A percentile compares a stretch with the other conserved stretches of the same genome.
phyloP scores from a whole-genome alignment of 2,329 filamentous ascomycete species.

The Diaporthe capsici region DNA sequence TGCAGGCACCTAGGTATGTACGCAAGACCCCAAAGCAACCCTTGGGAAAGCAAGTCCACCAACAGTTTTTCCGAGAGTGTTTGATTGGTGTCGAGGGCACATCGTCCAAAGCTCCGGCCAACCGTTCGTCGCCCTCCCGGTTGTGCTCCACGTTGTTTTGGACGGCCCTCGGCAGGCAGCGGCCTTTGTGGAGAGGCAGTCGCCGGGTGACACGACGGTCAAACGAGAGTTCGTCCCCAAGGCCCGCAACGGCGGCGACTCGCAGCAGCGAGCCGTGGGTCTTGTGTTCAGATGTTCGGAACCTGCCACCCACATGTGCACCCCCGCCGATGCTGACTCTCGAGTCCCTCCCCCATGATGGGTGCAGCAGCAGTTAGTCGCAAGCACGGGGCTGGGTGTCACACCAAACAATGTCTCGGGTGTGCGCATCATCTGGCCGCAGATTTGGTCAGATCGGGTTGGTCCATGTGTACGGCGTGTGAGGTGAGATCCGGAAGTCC shows the following conservation, averaged over 20 bases:
- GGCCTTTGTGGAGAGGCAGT: not conserved
- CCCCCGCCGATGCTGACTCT: constrained; percentile 5
- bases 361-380: not conserved
- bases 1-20: not conserved
- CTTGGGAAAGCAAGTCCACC: not conserved
- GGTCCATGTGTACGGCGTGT: constrained; percentile 30
- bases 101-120: not conserved
- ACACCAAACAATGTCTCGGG: constrained; percentile 33
- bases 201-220: not conserved
- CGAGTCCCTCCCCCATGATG: not conserved
- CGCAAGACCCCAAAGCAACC: not conserved
- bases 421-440: constrained; percentile 30
- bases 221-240: not conserved
- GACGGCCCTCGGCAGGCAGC: not conserved
- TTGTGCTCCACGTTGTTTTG: not conserved
- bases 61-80: not conserved
- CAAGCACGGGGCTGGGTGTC: constrained; percentile 11
- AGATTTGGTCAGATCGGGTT: constrained; percentile 30
- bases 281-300: constrained; percentile 3
- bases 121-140: not conserved
- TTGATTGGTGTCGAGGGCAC: too few species aligned
- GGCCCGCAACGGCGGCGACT: constrained; percentile 10
- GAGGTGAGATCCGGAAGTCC: constrained; percentile 32
- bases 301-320: constrained; percentile 22
- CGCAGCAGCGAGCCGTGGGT: constrained; percentile 8